Base-by-base conservation (phyloP, 176 grass and related monocot genomes). In the Musa schizocarpa region DNA sequence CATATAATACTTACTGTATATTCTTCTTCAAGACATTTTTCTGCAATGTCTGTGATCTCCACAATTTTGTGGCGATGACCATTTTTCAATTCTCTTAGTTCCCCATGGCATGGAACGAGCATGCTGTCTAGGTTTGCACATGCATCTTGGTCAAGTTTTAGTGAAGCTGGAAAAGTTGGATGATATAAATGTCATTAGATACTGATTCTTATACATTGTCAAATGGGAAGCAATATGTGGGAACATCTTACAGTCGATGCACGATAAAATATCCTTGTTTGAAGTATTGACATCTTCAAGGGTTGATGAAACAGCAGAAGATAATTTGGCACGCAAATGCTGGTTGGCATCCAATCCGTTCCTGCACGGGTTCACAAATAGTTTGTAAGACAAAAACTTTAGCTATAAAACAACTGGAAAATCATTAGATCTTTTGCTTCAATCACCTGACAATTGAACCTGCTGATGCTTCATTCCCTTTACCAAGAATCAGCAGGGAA, bases 401-500 rank as follows among this genome's bases (percentile, higher is more conserved):
- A 20, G 2, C n/a, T 7, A 52, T 26, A 50, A 25, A 50, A 25
- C n/a, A 16, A 52, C 34, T 51, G 19, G 14, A 68, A 49, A 13
- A 24, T 9, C 17, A 21, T 1, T 87, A 13, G 0, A 9, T 53
- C 50, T 49, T 50, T 53, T 76, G 70, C 8, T 50, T 5, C 34
- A 34, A 22, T 83, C 87, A 96, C 92, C 87, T 96, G 74, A 92
- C 84, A 54, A 81, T 71, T 78, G 83, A 88, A 77, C 78, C 16
- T 19, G 53, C 76, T 51, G 85, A 61, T 78, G 74, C 64, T 11
- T 68, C 73, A 65, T 88, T 81, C 73, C 55, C 82, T 72, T 79
- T 81, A 63, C 75, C 85, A 53, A 88, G 71, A 16, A 24, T 79
- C 69, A 84, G 14, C 56, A 96, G 50, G 51, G 85, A 88, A 56